Percentiles rank a stretch among this genome's conserved stretches.
These are phyloP conservation scores for Macaranga tanarius DNA, from an alignment of 441 rosid species.

Conservation along the genomic window DNA sequence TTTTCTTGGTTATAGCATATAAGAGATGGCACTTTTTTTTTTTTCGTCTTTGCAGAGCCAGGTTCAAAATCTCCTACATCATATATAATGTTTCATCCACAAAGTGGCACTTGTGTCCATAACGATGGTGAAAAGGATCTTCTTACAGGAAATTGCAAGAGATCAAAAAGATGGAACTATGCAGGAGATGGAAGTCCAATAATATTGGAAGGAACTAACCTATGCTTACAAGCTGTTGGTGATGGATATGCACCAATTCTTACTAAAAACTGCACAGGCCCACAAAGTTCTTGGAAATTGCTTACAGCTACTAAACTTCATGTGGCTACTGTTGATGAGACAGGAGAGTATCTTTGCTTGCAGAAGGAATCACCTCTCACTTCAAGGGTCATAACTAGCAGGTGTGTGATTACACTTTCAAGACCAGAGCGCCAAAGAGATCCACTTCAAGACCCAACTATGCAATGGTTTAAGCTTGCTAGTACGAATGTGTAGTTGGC, in stretches of 20 bases:
- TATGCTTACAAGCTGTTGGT: conserved; percentile 27
- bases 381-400: conserved; percentile 18
- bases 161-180: neutral
- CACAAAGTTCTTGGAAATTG: conserved; percentile 20
- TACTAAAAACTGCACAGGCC: conserved; percentile 23
- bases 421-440: conserved; percentile 19
- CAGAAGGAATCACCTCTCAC: conserved; percentile 25
- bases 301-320: conserved; percentile 28
- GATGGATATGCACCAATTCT: conserved; percentile 17
- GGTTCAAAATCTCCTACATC: conserved; percentile 12
- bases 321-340: conserved; percentile 26
- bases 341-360: conserved; percentile 29
- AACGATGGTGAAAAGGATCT: neutral
- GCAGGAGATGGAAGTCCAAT: conserved; percentile 5
- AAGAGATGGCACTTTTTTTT: neutral
- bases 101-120: conserved; percentile 20
- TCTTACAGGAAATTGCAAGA: neutral
- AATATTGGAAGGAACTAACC: neutral
- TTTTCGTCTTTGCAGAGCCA: conserved; percentile 28
- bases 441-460: conserved; percentile 24
- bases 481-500: neutral
- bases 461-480: conserved; percentile 37
- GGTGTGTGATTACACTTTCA: conserved; percentile 21
- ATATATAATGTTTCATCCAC: conserved; percentile 29
- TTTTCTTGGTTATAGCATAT: neutral